Evolutionary conservation across 2,329 filamentous ascomycete genomes (phyloP).

Genomic region (Colletotrichum euphorbiae): DNA sequence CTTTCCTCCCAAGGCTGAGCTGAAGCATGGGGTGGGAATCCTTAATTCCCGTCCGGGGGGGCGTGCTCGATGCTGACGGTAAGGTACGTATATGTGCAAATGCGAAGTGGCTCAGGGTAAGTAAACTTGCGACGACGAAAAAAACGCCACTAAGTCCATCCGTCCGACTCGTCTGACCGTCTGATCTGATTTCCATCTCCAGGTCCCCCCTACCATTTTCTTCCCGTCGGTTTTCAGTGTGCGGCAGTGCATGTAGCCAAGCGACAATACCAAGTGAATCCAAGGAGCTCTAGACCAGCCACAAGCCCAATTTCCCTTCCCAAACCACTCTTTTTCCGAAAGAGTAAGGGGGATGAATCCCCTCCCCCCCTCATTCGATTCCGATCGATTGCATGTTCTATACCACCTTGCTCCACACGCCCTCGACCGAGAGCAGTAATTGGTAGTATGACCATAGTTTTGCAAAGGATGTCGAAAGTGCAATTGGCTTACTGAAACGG

Average conservation of each 20-base stretch:
- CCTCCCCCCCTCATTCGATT: not conserved
- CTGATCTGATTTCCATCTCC: slow-evolving; percentile 6
- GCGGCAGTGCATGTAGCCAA: slow-evolving; percentile 11
- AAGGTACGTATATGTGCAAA: not conserved
- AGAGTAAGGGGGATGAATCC: not conserved
- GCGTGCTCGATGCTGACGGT: not conserved
- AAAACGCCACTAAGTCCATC: not conserved
- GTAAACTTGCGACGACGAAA: not conserved
- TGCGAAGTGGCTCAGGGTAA: too few relatives aligned
- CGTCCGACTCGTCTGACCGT: not conserved
- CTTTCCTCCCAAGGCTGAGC: slow-evolving; percentile 3
- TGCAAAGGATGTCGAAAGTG: not conserved
- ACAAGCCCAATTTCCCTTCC: too few relatives aligned
- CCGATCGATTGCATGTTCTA: not conserved
- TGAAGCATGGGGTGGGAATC: slow-evolving; percentile 1
- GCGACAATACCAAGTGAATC: slow-evolving; percentile 1
- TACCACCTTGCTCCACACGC: not conserved
- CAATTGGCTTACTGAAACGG: not conserved
- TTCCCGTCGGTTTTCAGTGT: not conserved
- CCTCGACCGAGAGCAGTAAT: slow-evolving; percentile 18
- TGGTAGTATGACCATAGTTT: slow-evolving; percentile 1
- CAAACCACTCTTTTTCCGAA: not conserved
- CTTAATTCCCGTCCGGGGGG: not conserved
- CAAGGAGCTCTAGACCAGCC: slow-evolving; percentile 7
- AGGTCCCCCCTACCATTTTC: not conserved